Conservation (phyloP, 805 yeast species). For the Hanseniaspora thailandica region DNA sequence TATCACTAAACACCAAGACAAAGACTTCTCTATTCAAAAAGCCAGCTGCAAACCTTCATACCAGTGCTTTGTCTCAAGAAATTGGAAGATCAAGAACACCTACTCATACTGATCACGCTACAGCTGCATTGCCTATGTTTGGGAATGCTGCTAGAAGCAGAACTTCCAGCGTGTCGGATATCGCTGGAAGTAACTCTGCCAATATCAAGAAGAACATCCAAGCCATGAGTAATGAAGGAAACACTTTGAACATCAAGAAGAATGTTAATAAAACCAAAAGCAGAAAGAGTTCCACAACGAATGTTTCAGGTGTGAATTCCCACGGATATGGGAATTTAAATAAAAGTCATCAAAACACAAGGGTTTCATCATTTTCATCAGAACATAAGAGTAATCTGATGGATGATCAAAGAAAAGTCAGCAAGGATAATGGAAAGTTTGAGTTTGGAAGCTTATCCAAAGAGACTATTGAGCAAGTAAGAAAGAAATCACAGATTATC, state of each 20-base stretch:
- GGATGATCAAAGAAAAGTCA: conserved; percentile 8
- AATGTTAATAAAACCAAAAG: background rate
- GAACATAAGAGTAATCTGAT: conserved; percentile 7
- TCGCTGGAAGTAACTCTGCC: conserved; percentile 6
- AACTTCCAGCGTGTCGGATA: conserved; percentile 14
- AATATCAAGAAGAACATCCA: conserved; percentile 8
- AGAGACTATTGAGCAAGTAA: conserved; percentile 4
- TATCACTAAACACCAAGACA: background rate
- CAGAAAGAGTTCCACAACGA: background rate
- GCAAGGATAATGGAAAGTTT: background rate
- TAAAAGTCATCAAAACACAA: background rate
- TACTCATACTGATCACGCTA: background rate
- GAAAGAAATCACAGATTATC: conserved; percentile 12
- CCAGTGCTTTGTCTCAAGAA: conserved; percentile 2
- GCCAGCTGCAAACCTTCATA: background rate
- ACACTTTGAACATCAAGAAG: conserved; percentile 5
- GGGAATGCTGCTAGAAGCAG: conserved; percentile 7
- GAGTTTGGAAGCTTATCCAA: background rate
- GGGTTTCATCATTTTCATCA: conserved; percentile 11
- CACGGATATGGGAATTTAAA: background rate
- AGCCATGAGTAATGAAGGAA: background rate
- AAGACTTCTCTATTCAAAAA: conserved; percentile 13
- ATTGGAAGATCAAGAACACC: conserved; percentile 14
- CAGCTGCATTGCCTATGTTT: background rate
- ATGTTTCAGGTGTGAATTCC: background rate